These are phyloP conservation scores for Rhodomyrtus tomentosa DNA, from an alignment of 345 rosid species.

Conservation along the genomic window DNA sequence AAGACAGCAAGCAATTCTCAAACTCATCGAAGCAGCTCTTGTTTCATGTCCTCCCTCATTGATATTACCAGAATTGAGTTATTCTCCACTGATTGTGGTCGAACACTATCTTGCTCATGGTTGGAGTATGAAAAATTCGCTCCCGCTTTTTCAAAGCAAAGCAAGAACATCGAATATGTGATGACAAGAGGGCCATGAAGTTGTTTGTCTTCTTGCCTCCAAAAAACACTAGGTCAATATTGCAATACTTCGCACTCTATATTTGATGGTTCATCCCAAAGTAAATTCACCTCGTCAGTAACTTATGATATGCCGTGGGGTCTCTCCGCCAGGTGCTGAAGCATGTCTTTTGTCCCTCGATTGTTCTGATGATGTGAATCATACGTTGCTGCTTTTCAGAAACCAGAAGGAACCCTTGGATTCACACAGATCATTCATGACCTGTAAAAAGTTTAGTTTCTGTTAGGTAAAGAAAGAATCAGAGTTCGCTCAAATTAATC, in stretches of 20 bases:
- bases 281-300: neutral
- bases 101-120: no score
- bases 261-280: neutral
- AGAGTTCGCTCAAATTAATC: neutral
- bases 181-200: no score
- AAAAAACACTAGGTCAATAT: neutral
- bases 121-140: neutral
- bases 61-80: no score
- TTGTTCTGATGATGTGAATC: neutral
- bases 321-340: neutral
- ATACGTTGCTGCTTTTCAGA: conserved; percentile 34
- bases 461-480: neutral
- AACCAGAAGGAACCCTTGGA: conserved; percentile 45
- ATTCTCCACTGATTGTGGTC: no score
- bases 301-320: neutral
- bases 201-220: neutral
- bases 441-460: conserved; percentile 16
- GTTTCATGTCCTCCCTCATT: no score
- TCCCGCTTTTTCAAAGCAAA: neutral
- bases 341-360: neutral
- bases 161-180: neutral
- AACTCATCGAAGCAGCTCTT: no score
- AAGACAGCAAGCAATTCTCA: no score
- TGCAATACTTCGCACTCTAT: neutral
- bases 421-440: conserved; percentile 56